These are phyloP conservation scores for Eragrostis nindensis DNA, from an alignment of 176 grass and related monocot genomes.

Conservation along the genomic window DNA sequence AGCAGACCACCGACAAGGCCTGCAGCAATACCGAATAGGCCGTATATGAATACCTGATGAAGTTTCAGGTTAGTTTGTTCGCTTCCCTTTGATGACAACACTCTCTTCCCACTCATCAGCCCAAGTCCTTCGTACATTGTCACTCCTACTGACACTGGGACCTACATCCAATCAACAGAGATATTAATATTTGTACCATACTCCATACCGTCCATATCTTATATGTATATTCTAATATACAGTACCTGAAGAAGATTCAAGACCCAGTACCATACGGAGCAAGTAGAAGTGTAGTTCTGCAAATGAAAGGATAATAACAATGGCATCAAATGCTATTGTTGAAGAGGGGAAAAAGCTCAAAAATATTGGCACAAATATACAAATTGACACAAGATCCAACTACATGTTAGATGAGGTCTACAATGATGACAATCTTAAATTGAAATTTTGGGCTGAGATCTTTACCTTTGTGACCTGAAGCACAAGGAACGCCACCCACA, in stretches of 20 bases:
- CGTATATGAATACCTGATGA: slow-evolving; percentile 58
- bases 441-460: background rate
- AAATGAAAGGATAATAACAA: slow-evolving; percentile 15
- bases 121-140: slow-evolving; percentile 57
- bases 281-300: slow-evolving; percentile 66
- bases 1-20: slow-evolving; percentile 66
- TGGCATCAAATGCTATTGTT: background rate
- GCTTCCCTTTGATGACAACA: slow-evolving; percentile 58
- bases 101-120: slow-evolving; percentile 58
- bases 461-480: slow-evolving; percentile 76
- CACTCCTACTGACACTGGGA: slow-evolving; percentile 66
- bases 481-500: slow-evolving; percentile 72
- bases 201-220: background rate
- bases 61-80: slow-evolving; percentile 40
- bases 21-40: slow-evolving; percentile 52
- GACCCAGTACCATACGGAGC: slow-evolving; percentile 70
- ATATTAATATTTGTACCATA: background rate
- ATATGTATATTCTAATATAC: too few species aligned
- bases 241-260: slow-evolving; percentile 75
- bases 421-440: background rate
- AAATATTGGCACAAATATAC: background rate
- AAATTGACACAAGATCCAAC: background rate
- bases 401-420: background rate
- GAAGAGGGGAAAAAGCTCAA: background rate
- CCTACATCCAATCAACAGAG: slow-evolving; percentile 32